Conservation (phyloP, 768 basidiomycete species). For the Trametes cinnabarina region DNA sequence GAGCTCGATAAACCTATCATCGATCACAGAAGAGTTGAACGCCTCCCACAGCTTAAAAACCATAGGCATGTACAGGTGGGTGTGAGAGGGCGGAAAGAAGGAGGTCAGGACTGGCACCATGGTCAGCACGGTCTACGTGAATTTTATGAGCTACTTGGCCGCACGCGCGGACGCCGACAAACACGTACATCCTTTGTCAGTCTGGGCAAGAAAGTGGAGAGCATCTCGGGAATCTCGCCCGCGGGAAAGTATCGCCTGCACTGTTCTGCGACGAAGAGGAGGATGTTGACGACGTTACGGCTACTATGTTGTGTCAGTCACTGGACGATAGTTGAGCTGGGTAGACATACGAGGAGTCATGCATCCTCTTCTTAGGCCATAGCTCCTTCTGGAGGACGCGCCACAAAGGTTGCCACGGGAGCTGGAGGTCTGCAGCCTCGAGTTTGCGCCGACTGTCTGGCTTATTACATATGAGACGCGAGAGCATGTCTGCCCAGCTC, state of each 20-base stretch:
- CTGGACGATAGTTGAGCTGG: background rate
- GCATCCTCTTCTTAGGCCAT: conserved; percentile 64
- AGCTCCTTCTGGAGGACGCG: conserved; percentile 67
- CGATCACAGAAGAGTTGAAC: conserved; percentile 69
- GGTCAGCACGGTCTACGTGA: conserved; percentile 56
- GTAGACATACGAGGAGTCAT: conserved; percentile 53
- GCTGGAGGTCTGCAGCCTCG: conserved; percentile 60
- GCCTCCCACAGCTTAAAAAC: conserved; percentile 78
- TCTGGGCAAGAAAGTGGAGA: conserved; percentile 66
- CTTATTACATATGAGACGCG: conserved; percentile 66
- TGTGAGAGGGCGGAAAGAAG: conserved; percentile 69
- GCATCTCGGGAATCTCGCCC: conserved; percentile 65
- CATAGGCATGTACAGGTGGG: conserved; percentile 65
- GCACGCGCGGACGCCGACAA: background rate
- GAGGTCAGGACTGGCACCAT: conserved; percentile 75
- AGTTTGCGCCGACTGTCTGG: conserved; percentile 64
- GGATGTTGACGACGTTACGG: conserved; percentile 67
- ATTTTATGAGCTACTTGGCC: background rate
- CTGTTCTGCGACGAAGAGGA: conserved; percentile 71
- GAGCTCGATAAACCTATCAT: conserved; percentile 73
- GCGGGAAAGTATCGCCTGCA: conserved; percentile 70
- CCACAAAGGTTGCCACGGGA: conserved; percentile 81
- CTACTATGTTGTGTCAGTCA: conserved; percentile 28
- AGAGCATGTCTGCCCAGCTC: conserved; percentile 77
- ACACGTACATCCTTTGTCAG: conserved; percentile 65